phyloP scores from a whole-genome alignment of 257 asterid species.

The Coffea canephora region DNA sequence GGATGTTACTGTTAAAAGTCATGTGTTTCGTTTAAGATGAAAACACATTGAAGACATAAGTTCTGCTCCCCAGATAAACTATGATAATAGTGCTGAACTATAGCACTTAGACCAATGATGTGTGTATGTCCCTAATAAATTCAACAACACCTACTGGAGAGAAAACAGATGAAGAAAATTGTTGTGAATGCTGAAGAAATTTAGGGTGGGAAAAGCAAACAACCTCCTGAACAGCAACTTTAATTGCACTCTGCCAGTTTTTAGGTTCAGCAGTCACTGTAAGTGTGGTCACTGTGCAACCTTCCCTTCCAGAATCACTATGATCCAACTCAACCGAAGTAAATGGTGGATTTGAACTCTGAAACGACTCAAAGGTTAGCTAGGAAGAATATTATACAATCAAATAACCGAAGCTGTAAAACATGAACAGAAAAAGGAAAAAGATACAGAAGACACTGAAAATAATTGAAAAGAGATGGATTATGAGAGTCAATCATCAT shows the following conservation, averaged over 20 bases:
- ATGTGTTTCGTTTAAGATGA: background rate
- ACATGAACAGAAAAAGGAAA: background rate
- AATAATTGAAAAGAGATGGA: background rate
- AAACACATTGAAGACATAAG: background rate
- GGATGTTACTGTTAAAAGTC: background rate
- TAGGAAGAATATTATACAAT: constrained; percentile 4
- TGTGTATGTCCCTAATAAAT: background rate
- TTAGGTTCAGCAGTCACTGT: constrained; percentile 95
- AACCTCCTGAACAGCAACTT: constrained; percentile 99
- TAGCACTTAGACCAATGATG: background rate
- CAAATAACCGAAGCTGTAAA: background rate
- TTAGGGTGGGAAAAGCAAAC: constrained; percentile 18
- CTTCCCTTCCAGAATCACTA: constrained; percentile 99
- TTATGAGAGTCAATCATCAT: background rate
- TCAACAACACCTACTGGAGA: background rate
- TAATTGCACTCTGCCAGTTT: constrained; percentile 91
- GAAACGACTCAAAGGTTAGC: constrained; percentile 39
- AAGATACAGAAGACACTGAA: background rate
- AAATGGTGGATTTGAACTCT: constrained; percentile 99
- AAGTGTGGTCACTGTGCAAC: constrained; percentile 97
- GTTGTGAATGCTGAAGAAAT: constrained; percentile 12
- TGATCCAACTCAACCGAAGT: constrained; percentile 98
- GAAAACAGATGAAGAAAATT: background rate
- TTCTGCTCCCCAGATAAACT: background rate
- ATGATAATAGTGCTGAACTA: background rate